Base-by-base conservation (phyloP, 306 rosid species). In the Fragaria vesca region DNA sequence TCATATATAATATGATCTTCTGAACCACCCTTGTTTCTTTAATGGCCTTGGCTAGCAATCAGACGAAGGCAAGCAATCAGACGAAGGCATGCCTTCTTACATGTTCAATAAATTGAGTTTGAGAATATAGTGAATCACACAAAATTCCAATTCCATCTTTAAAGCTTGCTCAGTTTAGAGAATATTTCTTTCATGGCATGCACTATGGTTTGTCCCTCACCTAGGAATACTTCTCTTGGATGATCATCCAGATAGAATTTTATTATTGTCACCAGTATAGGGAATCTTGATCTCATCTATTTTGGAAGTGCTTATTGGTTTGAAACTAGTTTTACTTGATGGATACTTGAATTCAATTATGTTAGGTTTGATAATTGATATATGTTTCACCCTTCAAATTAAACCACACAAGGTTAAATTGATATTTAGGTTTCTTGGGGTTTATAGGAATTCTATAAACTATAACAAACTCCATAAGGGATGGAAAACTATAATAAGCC, bases 101-200 rank as follows among this genome's bases (percentile, higher is more conserved):
- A 4, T 24, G 55, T 11, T 30, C 12, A 36, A 26, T 9, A 38
- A 4, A 38, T 38, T 54, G 9, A 75, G 2, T 52, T 46, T 30
- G 38, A 79, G 36, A 62, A 47, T 45, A 68, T 15, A 26, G 18
- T 12, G 78, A 75, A 58, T 70, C 74, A 3, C 74, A 73, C 40
- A 32, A 32, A 32, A 32, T 32, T 32, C 34, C 34, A 32, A 32
- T 32, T 32, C 34, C 34, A 32, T 32, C 0, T 32, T 32, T 32
- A 32, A 32, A 32, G 34, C 34, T 32, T 60, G 36, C 17, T 28
- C n/a, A 26, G 3, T 62, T 26, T 26, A 12, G 66, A 60, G 66
- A 60, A 60, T 26, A 12, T 26, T 28, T 62, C 40, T 62, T 62
- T 3, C 68, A 62, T 30, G 65, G 65, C 65, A 32, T 32, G 34